Evolutionary conservation across 805 yeast genomes (phyloP).

Genomic region (Kazachstania kunashirensis): DNA sequence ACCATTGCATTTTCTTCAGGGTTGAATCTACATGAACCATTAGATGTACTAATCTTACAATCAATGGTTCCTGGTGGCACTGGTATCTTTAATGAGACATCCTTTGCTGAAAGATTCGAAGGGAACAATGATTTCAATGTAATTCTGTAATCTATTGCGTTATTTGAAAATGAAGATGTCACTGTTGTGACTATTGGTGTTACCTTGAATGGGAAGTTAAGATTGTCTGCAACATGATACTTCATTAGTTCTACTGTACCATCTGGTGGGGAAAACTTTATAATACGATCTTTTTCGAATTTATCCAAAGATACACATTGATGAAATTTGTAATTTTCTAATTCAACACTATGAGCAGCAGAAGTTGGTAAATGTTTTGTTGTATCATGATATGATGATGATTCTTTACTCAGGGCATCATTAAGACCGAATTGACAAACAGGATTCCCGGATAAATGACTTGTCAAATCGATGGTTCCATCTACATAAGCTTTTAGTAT

Average conservation of each 20-base stretch:
- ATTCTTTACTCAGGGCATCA: constrained; percentile 33
- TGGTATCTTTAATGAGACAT: constrained; percentile 57
- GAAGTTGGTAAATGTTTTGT: constrained; percentile 20
- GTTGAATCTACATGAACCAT: constrained; percentile 60
- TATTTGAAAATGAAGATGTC: constrained; percentile 25
- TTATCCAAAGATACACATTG: constrained; percentile 71
- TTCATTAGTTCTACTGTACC: constrained; percentile 78
- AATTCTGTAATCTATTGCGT: constrained; percentile 46
- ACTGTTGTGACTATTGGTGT: constrained; percentile 47
- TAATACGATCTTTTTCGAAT: constrained; percentile 54
- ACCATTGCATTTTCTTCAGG: constrained; percentile 53
- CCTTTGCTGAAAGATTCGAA: constrained; percentile 47
- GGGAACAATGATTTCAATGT: constrained; percentile 54
- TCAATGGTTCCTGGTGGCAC: constrained; percentile 54
- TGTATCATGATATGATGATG: constrained; percentile 8
- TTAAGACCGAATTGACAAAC: constrained; percentile 71
- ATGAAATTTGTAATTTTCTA: constrained; percentile 78
- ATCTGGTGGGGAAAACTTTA: constrained; percentile 78
- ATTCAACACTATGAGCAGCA: constrained; percentile 35
- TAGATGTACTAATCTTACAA: constrained; percentile 36
- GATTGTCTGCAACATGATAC: constrained; percentile 49
- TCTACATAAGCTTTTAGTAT: constrained; percentile 63
- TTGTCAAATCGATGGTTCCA: constrained; percentile 61
- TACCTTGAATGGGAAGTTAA: constrained; percentile 63
- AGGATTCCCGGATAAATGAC: constrained; percentile 76